Conservation (phyloP, 805 yeast genomes). For the Sungouiozyma intestinalis region DNA sequence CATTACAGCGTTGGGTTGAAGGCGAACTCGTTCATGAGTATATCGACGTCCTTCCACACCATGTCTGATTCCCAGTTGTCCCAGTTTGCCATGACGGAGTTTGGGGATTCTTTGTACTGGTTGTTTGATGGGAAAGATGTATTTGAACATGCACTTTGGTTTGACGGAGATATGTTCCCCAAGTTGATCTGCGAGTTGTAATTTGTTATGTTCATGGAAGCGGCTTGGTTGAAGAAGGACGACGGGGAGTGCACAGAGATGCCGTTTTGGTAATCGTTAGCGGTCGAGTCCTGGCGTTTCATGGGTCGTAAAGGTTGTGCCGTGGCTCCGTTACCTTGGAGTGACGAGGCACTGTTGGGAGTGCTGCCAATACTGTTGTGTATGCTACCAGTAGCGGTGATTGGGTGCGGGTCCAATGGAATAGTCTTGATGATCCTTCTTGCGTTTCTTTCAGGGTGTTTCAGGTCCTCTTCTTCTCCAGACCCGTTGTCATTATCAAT, state of each 20-base stretch:
- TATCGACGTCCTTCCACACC: conserved; percentile 68
- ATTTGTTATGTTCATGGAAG: not conserved
- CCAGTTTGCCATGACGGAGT: conserved; percentile 26
- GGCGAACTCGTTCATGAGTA: conserved; percentile 87
- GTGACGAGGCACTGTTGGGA: conserved; percentile 4
- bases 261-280: not conserved
- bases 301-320: too few relatives aligned
- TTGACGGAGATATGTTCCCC: not conserved
- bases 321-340: not conserved
- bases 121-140: not conserved
- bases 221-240: not conserved
- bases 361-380: conserved; percentile 10
- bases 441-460: conserved; percentile 62
- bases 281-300: too few relatives aligned
- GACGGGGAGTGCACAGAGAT: not conserved
- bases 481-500: conserved; percentile 10
- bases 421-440: conserved; percentile 65
- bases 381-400: conserved; percentile 27
- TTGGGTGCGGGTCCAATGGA: conserved; percentile 79
- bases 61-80: conserved; percentile 36
- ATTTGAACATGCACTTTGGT: not conserved
- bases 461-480: conserved; percentile 31
- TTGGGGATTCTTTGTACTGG: conserved; percentile 20
- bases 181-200: not conserved
- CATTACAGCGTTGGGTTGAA: conserved; percentile 47